Base-by-base conservation (phyloP, 2,329 filamentous ascomycete genomes). In the Ilyonectria sp. region DNA sequence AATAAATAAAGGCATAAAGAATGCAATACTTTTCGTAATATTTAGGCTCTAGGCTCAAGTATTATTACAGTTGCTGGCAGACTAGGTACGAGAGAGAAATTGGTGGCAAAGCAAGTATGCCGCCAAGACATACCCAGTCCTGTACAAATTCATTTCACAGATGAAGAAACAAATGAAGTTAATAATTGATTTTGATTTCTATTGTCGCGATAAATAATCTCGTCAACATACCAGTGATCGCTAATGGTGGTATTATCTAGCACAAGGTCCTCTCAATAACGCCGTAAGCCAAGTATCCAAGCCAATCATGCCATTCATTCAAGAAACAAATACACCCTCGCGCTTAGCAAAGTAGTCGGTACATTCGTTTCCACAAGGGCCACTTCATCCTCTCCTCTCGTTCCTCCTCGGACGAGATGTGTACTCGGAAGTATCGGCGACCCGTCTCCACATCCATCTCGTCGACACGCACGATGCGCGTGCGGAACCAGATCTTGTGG, bases 361-460 rank as follows among this genome's bases (percentile, higher is more conserved):
- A 96, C 13, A 88, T 66, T 76, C 86, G 91, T 84, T 95, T 96
- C 93, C 93, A 95, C 68, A 72, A 81, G 0, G 93, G 93, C 93
- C 93, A 95, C 3, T 81, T 79, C 33, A 86, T 87, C 75, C 86
- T 85, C 82, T 98, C 94, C 43, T 92, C 92, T 23, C 86, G 83
- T 84, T 98, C 95, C 78, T 97, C 92, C 53, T 91, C 91, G 37
- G 95, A 85, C 59, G 98, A 82, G 65, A 92, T 89, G 33, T 91
- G 89, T 47, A 97, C 82, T 76, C 97, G 94, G 63, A 98, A 87
- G 75, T 97, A 94, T 40, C 95, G 86, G 21, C 94, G 89, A 1
- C 95, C 95, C 0, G 94, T 97, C 62, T 92, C 89, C 65, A 98
- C 82, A 81, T 98, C 95, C 90, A 98, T 97, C 70, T 97, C 92